A percentile compares a stretch with the other conserved stretches of the same genome.
Evolutionary conservation across 2,329 filamentous ascomycete genomes (phyloP).

Genomic region (Mycosphaerella sp.): DNA sequence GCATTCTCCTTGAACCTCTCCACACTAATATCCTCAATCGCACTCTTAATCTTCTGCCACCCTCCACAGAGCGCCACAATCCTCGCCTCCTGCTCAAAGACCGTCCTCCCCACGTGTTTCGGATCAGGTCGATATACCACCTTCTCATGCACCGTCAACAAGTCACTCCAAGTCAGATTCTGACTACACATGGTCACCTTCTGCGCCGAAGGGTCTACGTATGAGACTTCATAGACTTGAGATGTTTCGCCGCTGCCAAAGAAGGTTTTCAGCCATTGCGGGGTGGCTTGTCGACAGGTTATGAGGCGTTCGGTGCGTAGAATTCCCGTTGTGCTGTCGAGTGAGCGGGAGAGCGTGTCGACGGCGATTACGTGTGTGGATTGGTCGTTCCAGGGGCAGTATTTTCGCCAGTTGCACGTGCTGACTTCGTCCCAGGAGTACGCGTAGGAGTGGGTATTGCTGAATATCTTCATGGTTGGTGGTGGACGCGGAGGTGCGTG

Average conservation of each 20-base stretch:
- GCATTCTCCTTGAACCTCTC: slow-evolving; percentile 90
- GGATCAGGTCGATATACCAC: slow-evolving; percentile 45
- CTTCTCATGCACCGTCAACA: slow-evolving; percentile 88
- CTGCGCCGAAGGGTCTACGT: slow-evolving; percentile 76
- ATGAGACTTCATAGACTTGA: slow-evolving; percentile 91
- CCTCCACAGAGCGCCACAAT: slow-evolving; percentile 93
- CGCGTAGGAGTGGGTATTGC: slow-evolving; percentile 81
- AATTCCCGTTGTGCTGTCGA: slow-evolving; percentile 61
- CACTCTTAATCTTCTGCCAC: slow-evolving; percentile 95
- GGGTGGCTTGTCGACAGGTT: slow-evolving; percentile 59
- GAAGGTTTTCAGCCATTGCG: slow-evolving; percentile 73
- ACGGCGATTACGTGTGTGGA: slow-evolving; percentile 95
- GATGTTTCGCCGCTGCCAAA: slow-evolving; percentile 75
- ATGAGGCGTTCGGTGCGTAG: slow-evolving; percentile 66
- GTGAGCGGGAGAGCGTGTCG: slow-evolving; percentile 73
- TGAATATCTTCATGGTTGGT: slow-evolving; percentile 85
- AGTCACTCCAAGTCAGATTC: slow-evolving; percentile 88
- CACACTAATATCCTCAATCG: slow-evolving; percentile 87
- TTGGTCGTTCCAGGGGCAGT: slow-evolving; percentile 96
- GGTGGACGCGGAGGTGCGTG: background rate
- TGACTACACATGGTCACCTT: slow-evolving; percentile 95
- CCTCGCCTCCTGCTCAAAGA: slow-evolving; percentile 82
- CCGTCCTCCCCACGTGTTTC: slow-evolving; percentile 48
- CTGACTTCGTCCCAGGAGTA: slow-evolving; percentile 99
- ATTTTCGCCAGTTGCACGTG: slow-evolving; percentile 96